Conservation (phyloP, 345 rosid genomes). For the Citrus trifoliata region DNA sequence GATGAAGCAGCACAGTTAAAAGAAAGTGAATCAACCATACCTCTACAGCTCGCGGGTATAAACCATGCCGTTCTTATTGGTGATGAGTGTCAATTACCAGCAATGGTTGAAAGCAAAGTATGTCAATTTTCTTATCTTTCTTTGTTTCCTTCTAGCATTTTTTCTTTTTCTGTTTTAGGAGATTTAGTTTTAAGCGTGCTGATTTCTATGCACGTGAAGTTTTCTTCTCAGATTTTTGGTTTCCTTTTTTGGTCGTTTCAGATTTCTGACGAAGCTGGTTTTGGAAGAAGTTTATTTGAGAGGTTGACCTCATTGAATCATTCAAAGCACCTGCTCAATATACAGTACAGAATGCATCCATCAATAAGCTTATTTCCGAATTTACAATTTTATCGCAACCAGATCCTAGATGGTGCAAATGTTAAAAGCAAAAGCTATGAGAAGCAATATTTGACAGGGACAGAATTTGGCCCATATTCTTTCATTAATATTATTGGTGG, state of each 20-base stretch:
- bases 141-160: background rate
- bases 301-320: conserved; percentile 44
- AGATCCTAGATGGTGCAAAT: conserved; percentile 44
- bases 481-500: conserved; percentile 35
- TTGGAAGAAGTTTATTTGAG: conserved; percentile 68
- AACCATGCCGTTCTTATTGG: conserved; percentile 45
- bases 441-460: conserved; percentile 29
- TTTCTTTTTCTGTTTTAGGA: background rate
- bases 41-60: conserved; percentile 42
- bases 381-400: conserved; percentile 35
- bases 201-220: background rate
- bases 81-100: conserved; percentile 52
- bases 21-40: conserved; percentile 54
- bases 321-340: conserved; percentile 43
- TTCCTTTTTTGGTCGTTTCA: background rate
- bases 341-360: conserved; percentile 83
- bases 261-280: conserved; percentile 35
- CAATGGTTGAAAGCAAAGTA: conserved; percentile 46
- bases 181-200: background rate
- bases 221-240: background rate
- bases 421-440: conserved; percentile 33
- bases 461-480: conserved; percentile 45
- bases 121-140: background rate
- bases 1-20: conserved; percentile 69
- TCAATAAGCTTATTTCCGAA: conserved; percentile 57